Percentiles rank a stretch among this genome's conserved stretches.
phyloP scores from a whole-genome alignment of 2,329 filamentous ascomycete species.

The Pseudogymnoascus sp. region DNA sequence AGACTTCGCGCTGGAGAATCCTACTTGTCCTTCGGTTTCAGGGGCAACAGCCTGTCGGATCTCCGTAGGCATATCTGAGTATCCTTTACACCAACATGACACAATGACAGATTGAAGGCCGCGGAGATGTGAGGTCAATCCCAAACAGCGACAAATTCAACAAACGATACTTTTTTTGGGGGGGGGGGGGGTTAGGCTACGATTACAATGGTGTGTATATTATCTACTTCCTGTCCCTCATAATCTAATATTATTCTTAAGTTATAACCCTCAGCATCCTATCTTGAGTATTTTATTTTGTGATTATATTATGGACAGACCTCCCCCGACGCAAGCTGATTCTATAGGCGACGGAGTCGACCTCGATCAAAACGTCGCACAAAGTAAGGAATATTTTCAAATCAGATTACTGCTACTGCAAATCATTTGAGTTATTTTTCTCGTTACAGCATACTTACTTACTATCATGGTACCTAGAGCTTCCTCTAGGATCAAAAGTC shows the following conservation, averaged over 20 bases:
- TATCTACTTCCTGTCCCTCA: background rate
- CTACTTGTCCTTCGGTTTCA: too few relatives aligned
- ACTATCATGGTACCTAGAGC: background rate
- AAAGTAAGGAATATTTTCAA: background rate
- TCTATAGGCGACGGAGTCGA: background rate
- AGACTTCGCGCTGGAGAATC: too few relatives aligned
- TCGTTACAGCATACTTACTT: background rate
- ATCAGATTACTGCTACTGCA: too few relatives aligned
- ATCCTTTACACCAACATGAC: too few relatives aligned
- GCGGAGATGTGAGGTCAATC: background rate
- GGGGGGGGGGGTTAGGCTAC: background rate
- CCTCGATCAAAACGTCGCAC: background rate
- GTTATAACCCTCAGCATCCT: background rate
- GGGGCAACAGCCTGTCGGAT: too few relatives aligned
- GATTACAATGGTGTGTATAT: background rate
- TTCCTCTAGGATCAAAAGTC: background rate
- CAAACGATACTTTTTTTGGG: too few relatives aligned
- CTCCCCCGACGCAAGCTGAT: background rate
- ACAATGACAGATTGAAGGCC: too few relatives aligned
- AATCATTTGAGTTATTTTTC: background rate
- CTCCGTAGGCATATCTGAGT: too few relatives aligned
- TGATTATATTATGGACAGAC: too few relatives aligned
- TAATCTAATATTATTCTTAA: background rate
- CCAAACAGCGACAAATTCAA: background rate
- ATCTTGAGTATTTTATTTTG: background rate